Conservation (phyloP, 164 flowering plant genomes). For the Liriodendron chinense region DNA sequence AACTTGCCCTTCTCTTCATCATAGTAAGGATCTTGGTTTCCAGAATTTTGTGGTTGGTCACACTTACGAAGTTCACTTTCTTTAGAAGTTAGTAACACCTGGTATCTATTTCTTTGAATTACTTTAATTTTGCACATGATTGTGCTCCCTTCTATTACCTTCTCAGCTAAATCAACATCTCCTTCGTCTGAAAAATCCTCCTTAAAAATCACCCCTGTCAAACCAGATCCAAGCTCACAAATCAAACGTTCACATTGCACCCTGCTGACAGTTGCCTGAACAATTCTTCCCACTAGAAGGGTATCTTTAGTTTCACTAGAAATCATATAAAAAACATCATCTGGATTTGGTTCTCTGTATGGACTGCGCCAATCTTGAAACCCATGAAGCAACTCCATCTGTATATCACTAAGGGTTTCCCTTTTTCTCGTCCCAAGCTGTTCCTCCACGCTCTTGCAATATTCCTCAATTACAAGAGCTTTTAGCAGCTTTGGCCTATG, state of each 20-base stretch:
- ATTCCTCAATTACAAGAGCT: conserved; percentile 41
- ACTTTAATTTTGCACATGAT: conserved; percentile 71
- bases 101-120: conserved; percentile 67
- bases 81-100: conserved; percentile 60
- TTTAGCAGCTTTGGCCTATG: conserved; percentile 58
- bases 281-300: conserved; percentile 74
- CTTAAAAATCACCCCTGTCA: conserved; percentile 66
- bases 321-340: conserved; percentile 85
- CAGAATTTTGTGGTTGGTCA: conserved; percentile 4
- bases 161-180: conserved; percentile 37
- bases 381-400: conserved; percentile 76
- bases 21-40: conserved; percentile 64
- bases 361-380: conserved; percentile 79
- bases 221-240: conserved; percentile 85
- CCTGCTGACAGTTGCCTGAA: conserved; percentile 82
- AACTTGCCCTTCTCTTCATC: conserved; percentile 60
- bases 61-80: conserved; percentile 58
- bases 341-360: conserved; percentile 69
- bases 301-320: conserved; percentile 89
- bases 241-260: conserved; percentile 64
- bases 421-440: conserved; percentile 36
- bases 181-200: conserved; percentile 75
- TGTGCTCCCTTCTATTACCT: conserved; percentile 51
- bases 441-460: conserved; percentile 36
- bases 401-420: conserved; percentile 65